These are phyloP conservation scores for Neurospora sp. DNA, from an alignment of 495 filamentous ascomycete species.

Conservation along the genomic window DNA sequence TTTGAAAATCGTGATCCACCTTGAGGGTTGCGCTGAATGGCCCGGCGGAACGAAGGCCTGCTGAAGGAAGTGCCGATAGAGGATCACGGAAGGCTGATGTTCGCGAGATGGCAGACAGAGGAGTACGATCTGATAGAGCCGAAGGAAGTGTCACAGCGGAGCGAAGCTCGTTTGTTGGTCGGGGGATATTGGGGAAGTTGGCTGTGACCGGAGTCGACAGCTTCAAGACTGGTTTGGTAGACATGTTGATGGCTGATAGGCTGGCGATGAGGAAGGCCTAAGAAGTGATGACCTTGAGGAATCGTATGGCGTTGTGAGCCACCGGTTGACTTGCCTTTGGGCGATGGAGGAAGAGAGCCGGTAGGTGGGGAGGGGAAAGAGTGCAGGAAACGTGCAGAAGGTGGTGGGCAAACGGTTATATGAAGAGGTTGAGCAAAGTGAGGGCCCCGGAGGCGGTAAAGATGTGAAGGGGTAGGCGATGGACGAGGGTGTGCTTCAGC, in stretches of 20 bases:
- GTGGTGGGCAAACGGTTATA: constrained; percentile 30
- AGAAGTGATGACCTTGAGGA: constrained; percentile 31
- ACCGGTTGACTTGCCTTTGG: constrained; percentile 27
- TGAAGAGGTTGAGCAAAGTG: constrained; percentile 20
- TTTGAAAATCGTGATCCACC: constrained; percentile 28
- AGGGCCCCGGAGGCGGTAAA: constrained; percentile 14
- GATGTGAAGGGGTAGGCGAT: constrained; percentile 3
- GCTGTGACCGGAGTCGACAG: constrained; percentile 67
- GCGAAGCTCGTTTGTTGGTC: constrained; percentile 35
- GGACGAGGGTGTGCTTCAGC: constrained; percentile 7
- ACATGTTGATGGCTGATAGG: constrained; percentile 34
- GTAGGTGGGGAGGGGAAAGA: constrained; percentile 25
- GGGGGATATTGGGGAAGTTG: constrained; percentile 71
- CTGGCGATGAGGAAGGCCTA: constrained; percentile 1
- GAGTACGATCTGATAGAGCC: constrained; percentile 20
- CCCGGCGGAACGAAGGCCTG: constrained; percentile 25
- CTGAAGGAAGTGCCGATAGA: constrained; percentile 22
- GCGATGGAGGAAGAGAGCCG: constrained; percentile 22
- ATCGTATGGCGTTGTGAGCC: constrained; percentile 23
- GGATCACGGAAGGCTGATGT: constrained; percentile 24
- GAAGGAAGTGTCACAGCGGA: constrained; percentile 35
- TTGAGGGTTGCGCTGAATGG: constrained; percentile 23
- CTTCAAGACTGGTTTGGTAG: constrained; percentile 55
- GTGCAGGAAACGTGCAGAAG: constrained; percentile 16
- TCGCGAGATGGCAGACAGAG: constrained; percentile 22